Evolutionary conservation across 1,284 basidiomycete genomes (phyloP).

Genomic region (Moesziomyces antarcticus): DNA sequence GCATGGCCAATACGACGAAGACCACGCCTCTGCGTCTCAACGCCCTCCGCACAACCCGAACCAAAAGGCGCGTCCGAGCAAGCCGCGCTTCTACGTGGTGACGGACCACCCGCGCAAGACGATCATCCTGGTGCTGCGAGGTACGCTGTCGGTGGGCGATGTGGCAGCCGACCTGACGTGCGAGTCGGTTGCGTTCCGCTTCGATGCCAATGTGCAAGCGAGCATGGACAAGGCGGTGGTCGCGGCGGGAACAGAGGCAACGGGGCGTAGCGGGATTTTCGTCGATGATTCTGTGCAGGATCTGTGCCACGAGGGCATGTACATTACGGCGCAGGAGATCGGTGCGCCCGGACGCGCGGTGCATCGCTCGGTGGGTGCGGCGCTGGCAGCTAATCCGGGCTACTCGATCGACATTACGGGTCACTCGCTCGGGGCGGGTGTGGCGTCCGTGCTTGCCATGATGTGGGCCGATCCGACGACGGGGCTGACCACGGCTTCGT

Average conservation of each 20-base stretch:
- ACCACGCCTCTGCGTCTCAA: not conserved
- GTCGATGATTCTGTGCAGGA: constrained; percentile 10
- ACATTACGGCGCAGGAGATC: constrained; percentile 81
- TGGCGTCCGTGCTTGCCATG: constrained; percentile 80
- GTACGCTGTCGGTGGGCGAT: constrained; percentile 63
- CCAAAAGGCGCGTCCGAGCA: constrained; percentile 34
- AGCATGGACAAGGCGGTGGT: constrained; percentile 15
- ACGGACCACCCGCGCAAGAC: constrained; percentile 56
- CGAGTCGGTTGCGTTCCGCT: constrained; percentile 49
- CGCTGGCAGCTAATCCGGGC: constrained; percentile 75
- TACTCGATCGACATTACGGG: constrained; percentile 75
- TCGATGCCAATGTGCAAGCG: constrained; percentile 18
- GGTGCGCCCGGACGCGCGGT: constrained; percentile 80
- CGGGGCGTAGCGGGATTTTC: not conserved
- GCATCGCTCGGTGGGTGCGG: constrained; percentile 78
- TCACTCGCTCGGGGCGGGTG: constrained; percentile 88
- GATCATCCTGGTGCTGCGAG: constrained; percentile 60
- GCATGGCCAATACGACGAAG: constrained; percentile 47
- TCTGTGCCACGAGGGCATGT: constrained; percentile 74
- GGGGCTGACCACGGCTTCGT: constrained; percentile 35
- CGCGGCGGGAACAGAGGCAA: not conserved
- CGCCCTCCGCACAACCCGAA: constrained; percentile 11
- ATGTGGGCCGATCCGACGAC: constrained; percentile 78
- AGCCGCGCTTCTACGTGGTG: constrained; percentile 61
- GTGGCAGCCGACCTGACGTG: constrained; percentile 66